Evolutionary conservation across 139 green algal species (phyloP), one percentile per base, ranked within the genome.

Genomic region (Coelastrella sp.): DNA sequence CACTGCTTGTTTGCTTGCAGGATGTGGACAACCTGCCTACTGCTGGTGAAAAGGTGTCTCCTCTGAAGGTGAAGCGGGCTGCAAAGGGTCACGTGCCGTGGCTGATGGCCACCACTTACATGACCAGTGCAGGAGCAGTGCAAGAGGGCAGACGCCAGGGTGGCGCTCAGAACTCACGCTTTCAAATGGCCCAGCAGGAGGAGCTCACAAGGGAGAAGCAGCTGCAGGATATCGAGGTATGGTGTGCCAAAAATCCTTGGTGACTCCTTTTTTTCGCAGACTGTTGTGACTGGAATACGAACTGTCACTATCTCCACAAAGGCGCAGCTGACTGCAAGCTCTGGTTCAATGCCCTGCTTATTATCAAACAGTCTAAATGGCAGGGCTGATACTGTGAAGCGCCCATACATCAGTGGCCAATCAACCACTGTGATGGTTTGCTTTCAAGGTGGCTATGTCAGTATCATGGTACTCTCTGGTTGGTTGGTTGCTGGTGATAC

Each of bases 51-150:
- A 72, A 60, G 12, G 84, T 88, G 84, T 88, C 84, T 24, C 68
- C 68, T 10, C 49, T 81, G 66, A 88, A 88, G 68, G 84, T 88
- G 14, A 80, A 80, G 68, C 84, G 84, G 3, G 24, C 84, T 8
- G 78, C 66, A 4, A 88, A 88, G 84, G 84, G 84, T 11, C 61
- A 82, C 82, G 88, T 95, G 20, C 94, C 94, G 19, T 97, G 95
- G 95, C 91, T 97, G 8, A 94, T 97, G 91, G 90, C 93, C 83
- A 97, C 95, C 20, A 96, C 93, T 12, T 97, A 97, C 92, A 94
- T 97, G 57, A 91, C 91, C 58, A 94, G 93, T n/a, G 12, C 74
- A 80, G 78, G 35, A 22, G 74, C 12, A 14, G 24, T 14, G 10
- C 25, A 60, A 24, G 78, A 61, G 49, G 49, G 78, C 78, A 61